phyloP scores from a whole-genome alignment of 805 yeast species.

The Suhomyces vadensis region DNA sequence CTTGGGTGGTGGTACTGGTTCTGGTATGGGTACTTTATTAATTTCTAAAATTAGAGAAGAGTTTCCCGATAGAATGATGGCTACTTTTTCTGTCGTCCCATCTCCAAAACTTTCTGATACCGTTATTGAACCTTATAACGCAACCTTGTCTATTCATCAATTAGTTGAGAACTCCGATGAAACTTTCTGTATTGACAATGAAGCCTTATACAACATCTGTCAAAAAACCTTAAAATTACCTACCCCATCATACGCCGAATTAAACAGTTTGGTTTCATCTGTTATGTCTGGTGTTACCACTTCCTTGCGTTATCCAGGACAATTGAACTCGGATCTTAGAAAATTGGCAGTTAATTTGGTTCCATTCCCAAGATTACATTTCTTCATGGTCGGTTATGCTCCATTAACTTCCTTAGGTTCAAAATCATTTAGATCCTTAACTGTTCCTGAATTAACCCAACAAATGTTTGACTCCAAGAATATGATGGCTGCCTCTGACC shows the following conservation, averaged over 20 bases:
- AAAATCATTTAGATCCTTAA: constrained; percentile 76
- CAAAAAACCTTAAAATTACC: constrained; percentile 79
- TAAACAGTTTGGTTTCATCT: constrained; percentile 79
- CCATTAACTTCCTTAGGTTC: constrained; percentile 83
- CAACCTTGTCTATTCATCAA: constrained; percentile 87
- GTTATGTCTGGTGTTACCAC: constrained; percentile 97
- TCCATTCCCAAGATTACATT: constrained; percentile 93
- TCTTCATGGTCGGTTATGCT: constrained; percentile 94
- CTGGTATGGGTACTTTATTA: constrained; percentile 92
- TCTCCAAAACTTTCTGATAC: constrained; percentile 91
- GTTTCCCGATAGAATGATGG: constrained; percentile 94
- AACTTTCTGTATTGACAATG: constrained; percentile 93
- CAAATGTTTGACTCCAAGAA: constrained; percentile 90
- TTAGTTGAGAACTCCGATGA: constrained; percentile 89
- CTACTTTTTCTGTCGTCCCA: constrained; percentile 91
- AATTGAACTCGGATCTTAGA: constrained; percentile 88
- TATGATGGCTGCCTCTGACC: constrained; percentile 96
- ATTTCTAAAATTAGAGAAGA: constrained; percentile 87
- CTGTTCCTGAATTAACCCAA: constrained; percentile 90
- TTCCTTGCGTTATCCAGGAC: constrained; percentile 92
- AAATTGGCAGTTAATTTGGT: constrained; percentile 92
- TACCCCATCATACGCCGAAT: constrained; percentile 76
- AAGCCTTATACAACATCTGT: constrained; percentile 88
- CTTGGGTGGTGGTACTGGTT: constrained; percentile 85
- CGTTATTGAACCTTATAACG: constrained; percentile 93